Base-by-base conservation (phyloP, 805 yeast genomes). In the Saitoella complicata region DNA sequence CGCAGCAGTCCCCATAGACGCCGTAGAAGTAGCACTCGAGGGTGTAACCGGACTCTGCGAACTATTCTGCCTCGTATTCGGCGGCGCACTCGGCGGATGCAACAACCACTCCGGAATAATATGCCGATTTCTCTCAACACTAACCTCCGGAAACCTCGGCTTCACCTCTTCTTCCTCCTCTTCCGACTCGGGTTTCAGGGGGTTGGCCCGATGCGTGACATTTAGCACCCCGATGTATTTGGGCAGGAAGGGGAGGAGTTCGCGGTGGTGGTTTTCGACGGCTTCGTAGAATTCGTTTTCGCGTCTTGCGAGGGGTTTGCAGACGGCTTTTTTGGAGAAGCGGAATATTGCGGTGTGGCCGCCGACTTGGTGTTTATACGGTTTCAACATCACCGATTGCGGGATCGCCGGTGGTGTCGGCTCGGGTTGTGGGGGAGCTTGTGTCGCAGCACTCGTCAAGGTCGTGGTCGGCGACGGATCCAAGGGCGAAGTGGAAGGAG, bases 281-380 rank as follows among this genome's bases (percentile, higher is more conserved):
- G 78, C 76, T 59, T 91, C 98, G 61, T 91, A 91, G 80, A 94
- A 87, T 49, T 69, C 64, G 62, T 91, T 84, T 57, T 91, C 99
- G 46, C 95, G 70, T 55, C 83, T 85, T 48, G 86, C 84, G 48
- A 93, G 67, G 0, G 91, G 91, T 61, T 91, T 91, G 61, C 97
- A 91, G 11, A 91, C 95, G 0, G 96, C 97, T 47, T 83, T 69
- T 53, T 78, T 82, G 4, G 94, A 80, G 58, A 91, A 91, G 51
- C 88, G 73, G 65, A 88, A 91, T 34, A 91, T 86, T 1, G 96
- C 96, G 0, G 96, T 88, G 59, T 91, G 99, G 0, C 99, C 99
- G 6, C 99, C 99, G 21, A 91, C 53, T 57, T 83, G 86, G 58
- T 91, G 86, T 45, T 79, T 78, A 63, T 87, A 88, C 1, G 97